A percentile compares a stretch with the other conserved stretches of the same genome.
Conservation (phyloP, 805 yeast genomes). For the Wickerhamomyces chaumierensis region DNA sequence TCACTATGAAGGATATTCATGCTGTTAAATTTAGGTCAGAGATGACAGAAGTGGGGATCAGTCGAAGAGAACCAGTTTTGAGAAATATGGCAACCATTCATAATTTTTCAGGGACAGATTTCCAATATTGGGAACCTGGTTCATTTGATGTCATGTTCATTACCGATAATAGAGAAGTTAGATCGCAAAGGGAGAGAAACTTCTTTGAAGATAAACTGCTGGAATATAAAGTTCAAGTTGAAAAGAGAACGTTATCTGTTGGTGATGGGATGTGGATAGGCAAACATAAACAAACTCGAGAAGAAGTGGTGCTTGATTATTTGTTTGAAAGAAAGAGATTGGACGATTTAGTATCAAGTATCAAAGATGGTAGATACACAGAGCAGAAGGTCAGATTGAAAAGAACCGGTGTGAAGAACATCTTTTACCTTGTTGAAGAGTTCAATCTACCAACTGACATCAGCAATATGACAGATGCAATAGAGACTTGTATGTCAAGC, state of each 20-base stretch:
- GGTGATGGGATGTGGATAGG: conserved; percentile 95
- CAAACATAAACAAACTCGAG: conserved; percentile 39
- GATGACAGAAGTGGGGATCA: conserved; percentile 9
- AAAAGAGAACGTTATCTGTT: conserved; percentile 49
- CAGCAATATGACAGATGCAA: conserved; percentile 43
- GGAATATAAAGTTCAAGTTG: conserved; percentile 36
- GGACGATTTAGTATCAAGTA: conserved; percentile 75
- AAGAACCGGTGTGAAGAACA: conserved; percentile 54
- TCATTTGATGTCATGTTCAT: conserved; percentile 49
- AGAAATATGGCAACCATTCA: background rate
- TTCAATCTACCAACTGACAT: conserved; percentile 31
- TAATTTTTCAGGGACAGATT: conserved; percentile 8
- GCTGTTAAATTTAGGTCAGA: conserved; percentile 20
- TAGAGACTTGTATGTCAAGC: conserved; percentile 67
- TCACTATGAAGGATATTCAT: conserved; percentile 38
- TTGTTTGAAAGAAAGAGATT: conserved; percentile 86
- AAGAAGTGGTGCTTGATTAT: conserved; percentile 62
- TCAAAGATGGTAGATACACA: conserved; percentile 76
- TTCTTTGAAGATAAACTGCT: conserved; percentile 50
- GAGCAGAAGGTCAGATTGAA: conserved; percentile 79
- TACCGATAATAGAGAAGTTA: conserved; percentile 75
- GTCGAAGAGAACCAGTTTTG: conserved; percentile 4
- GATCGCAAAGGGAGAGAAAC: conserved; percentile 56
- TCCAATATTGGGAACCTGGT: conserved; percentile 47
- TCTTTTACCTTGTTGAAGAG: conserved; percentile 76